phyloP scores from a whole-genome alignment of 371 early-diverging fungal species.

The Apophysomyces elegans region DNA sequence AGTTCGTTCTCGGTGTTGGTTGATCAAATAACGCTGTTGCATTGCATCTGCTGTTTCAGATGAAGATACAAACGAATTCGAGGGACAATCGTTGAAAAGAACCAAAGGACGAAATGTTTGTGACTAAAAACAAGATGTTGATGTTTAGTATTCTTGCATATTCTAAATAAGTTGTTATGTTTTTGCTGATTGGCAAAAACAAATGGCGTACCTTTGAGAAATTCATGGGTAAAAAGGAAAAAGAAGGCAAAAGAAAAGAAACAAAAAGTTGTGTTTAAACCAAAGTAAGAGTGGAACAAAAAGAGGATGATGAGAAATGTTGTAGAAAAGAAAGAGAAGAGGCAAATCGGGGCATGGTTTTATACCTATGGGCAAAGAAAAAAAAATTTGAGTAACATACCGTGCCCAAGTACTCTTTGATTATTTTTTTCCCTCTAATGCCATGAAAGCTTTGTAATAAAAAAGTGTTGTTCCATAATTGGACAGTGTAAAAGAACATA shows the following conservation, averaged over 20 bases:
- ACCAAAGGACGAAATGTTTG: slow-evolving; percentile 27
- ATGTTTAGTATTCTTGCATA: background rate
- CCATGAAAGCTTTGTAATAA: too few species aligned
- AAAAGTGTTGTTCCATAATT: too few species aligned
- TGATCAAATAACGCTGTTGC: slow-evolving; percentile 30
- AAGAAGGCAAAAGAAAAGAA: slow-evolving; percentile 12
- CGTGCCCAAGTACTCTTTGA: background rate
- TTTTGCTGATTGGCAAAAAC: background rate
- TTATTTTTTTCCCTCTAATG: background rate
- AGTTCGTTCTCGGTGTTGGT: slow-evolving; percentile 36
- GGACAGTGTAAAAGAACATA: too few species aligned
- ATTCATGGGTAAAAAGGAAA: slow-evolving; percentile 4
- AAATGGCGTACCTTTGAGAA: background rate
- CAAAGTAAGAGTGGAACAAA: too few species aligned
- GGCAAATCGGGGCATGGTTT: slow-evolving; percentile 1
- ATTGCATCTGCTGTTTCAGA: slow-evolving; percentile 12
- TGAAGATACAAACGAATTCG: slow-evolving; percentile 12
- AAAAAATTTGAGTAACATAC: background rate
- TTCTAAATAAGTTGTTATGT: background rate
- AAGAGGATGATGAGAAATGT: too few species aligned
- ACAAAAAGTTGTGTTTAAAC: slow-evolving; percentile 2
- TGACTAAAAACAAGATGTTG: slow-evolving; percentile 2
- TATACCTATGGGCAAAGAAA: background rate
- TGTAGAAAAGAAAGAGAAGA: background rate
- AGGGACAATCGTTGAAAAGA: slow-evolving; percentile 27